Evolutionary conservation across 2,329 filamentous ascomycete genomes (phyloP).

Genomic region (Sclerotinia trifoliorum): DNA sequence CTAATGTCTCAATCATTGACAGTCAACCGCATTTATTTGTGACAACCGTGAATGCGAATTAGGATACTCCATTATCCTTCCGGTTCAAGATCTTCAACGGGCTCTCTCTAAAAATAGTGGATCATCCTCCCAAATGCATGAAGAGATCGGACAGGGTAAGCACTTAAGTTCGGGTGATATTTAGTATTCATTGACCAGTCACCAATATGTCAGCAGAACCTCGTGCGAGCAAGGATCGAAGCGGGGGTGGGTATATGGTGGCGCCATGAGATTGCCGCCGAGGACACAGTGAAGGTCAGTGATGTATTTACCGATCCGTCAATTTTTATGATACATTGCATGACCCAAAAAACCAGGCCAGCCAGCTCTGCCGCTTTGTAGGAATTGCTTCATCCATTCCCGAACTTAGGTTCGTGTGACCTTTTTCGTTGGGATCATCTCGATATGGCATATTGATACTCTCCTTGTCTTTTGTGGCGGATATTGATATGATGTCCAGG

Average conservation of each 20-base stretch:
- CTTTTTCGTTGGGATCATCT: slow-evolving; percentile 27
- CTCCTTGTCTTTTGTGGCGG: slow-evolving; percentile 42
- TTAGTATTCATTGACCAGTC: not conserved
- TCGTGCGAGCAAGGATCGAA: slow-evolving; percentile 11
- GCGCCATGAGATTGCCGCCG: slow-evolving; percentile 2
- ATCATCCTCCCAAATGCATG: not conserved
- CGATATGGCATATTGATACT: slow-evolving; percentile 25
- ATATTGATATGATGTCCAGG: slow-evolving; percentile 55
- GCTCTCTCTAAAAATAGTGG: not conserved
- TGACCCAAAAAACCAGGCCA: slow-evolving; percentile 22
- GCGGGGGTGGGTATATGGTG: slow-evolving; percentile 8
- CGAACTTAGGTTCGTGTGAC: not conserved
- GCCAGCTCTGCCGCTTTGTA: slow-evolving; percentile 21
- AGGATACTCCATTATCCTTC: not conserved
- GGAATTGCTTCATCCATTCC: not conserved
- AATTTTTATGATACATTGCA: slow-evolving; percentile 21
- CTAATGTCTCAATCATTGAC: slow-evolving; percentile 15
- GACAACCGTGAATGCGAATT: not conserved
- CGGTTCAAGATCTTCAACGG: not conserved
- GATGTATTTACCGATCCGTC: slow-evolving; percentile 11
- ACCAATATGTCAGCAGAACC: not conserved
- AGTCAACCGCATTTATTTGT: slow-evolving; percentile 4
- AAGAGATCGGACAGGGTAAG: slow-evolving; percentile 3
- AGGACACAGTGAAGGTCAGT: not conserved
- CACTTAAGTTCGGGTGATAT: not conserved